Base-by-base conservation (phyloP, 1,284 basidiomycete genomes). In the Waitea zeae region DNA sequence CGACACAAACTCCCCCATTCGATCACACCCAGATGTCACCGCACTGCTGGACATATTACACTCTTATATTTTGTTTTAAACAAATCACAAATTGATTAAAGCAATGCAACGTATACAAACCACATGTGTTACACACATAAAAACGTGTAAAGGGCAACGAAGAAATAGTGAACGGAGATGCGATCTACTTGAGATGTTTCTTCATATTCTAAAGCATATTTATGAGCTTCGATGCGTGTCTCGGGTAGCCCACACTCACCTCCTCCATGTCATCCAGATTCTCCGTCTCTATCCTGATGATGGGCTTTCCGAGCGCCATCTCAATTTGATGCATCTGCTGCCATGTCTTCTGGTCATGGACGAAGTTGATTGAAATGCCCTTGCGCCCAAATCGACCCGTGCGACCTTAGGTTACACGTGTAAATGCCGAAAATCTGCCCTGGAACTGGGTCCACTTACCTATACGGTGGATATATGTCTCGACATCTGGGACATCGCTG, bases 381-480 rank as follows among this genome's bases (percentile, higher is more conserved):
- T 88, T 89, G 37, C 92, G 76, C 36, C 90, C 90, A 53, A 96
- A 96, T 32, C 90, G 80, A 41, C 92, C 90, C 33, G 90, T 96
- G 37, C 90, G 83, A 36, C 89, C 88, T 35, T 7, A 11, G 9
- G 15, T 7, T 7, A n/a, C 9, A 35, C 17, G 4, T 4, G 27
- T 22, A 17, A 17, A 35, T n/a, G n/a, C n/a, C 6, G 17, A 14
- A 5, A 22, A 17, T 7, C 5, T 5, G 11, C 33, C 15, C 12
- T 6, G n/a, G 38, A 19, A 36, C 17, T 32, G 30, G 29, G 33
- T 22, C 2, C 7, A 60, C 77, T 36, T 40, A 87, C 92, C 93
- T 41, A 99, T 98, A 43, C 95, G 78, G 59, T 99, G 95, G 38
- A 98, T 78, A 53, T 99, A 99, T 1, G 93, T 98, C 62, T 98